Evolutionary conservation across 352 stramenopile genomes (phyloP).

Genomic region (Globisporangium megalacanthum): DNA sequence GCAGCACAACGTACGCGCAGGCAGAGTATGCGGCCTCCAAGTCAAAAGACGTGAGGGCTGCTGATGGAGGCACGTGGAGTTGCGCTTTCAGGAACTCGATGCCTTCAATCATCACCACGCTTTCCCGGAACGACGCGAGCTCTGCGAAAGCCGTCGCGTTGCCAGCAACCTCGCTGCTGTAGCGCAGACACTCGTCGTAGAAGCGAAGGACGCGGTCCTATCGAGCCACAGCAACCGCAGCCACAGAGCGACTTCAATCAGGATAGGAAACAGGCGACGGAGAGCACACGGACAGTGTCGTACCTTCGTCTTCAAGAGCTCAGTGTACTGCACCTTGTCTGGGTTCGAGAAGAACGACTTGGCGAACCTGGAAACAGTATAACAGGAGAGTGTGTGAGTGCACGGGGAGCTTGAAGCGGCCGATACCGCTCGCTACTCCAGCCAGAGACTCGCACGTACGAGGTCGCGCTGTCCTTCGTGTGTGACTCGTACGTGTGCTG

Average conservation of each 20-base stretch:
- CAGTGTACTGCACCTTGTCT: conserved; percentile 34
- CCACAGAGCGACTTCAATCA: not conserved
- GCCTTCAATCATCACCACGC: conserved; percentile 16
- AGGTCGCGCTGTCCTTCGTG: conserved; percentile 46
- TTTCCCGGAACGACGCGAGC: conserved; percentile 24
- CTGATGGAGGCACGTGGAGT: conserved; percentile 11
- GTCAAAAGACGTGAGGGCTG: conserved; percentile 20
- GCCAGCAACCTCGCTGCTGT: conserved; percentile 37
- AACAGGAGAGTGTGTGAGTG: not conserved
- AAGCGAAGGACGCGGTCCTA: conserved; percentile 55
- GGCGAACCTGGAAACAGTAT: conserved; percentile 30
- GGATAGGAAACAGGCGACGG: not conserved
- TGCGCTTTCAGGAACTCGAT: conserved; percentile 10
- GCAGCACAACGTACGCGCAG: conserved; percentile 30
- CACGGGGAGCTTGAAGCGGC: not conserved
- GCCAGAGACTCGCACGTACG: conserved; percentile 21
- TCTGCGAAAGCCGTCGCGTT: conserved; percentile 31
- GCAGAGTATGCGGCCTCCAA: conserved; percentile 31
- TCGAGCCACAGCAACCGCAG: not conserved
- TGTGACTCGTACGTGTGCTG: conserved; percentile 56
- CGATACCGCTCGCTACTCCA: not conserved
- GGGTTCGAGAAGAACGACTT: conserved; percentile 49
- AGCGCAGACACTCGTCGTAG: conserved; percentile 53
- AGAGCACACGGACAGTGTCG: not conserved
- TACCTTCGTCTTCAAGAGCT: conserved; percentile 30